Evolutionary conservation across 108 stramenopile species (phyloP), one percentile per base, ranked within the genome.

Genomic region (Pseudonitzschia delicatissima): DNA sequence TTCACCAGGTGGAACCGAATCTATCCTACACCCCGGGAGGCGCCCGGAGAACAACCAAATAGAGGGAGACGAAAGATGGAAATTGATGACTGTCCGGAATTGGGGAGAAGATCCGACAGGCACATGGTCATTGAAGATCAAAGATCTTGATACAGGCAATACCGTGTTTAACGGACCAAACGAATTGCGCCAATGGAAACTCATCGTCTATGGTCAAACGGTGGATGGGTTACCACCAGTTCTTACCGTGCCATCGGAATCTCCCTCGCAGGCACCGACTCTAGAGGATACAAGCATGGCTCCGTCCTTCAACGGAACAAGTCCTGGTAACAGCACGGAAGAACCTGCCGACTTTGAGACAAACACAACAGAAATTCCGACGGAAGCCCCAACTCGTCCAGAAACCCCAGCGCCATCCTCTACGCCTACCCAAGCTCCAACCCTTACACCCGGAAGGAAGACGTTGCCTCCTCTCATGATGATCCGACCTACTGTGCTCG

Each of bases 61-160:
- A 17, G 65, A 23, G 7, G 36, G 23, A 49, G 64, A 62, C 34
- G 40, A 76, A 39, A 57, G 68, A 23, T 77, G 75, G 78, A 77
- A 73, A 32, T 65, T 77, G 32, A 72, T 66, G 65, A 79, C 78
- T 8, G 74, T 82, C 5, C 51, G 76, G 2, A 62, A 71, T n/a
- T 82, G 82, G 82, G 78, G 78, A 1, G 82, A 82, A 35, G 29
- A 11, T 57, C 36, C 64, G 5, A 35, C 34, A 7, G 78, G 78
- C 12, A 35, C 27, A 17, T 79, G 78, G 78, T 51, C 40, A 48
- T 36, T 78, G 31, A 36, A 51, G 8, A 34, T 78, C 28, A 44
- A 29, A 12, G 77, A 78, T 58, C 6, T 51, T 18, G 50, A 23
- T 12, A 51, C 27, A 12, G 50, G 25, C 50, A 13, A 25, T 25